A percentile compares a stretch with the other conserved stretches of the same genome.
Conservation (phyloP, 495 filamentous ascomycete species). For the Neurospora pannonica region DNA sequence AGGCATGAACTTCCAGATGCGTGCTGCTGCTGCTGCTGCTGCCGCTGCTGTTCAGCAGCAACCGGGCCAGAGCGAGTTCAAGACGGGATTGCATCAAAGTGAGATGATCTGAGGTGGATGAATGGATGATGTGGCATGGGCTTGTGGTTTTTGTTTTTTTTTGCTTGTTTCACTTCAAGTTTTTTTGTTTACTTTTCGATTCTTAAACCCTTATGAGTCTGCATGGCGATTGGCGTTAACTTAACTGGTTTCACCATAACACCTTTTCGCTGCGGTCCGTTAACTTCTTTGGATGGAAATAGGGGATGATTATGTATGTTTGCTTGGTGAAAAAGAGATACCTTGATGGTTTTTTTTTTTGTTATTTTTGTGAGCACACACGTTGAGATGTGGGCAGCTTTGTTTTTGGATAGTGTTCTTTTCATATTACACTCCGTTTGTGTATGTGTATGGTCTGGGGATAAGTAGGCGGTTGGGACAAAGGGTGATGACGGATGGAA, state of each 20-base stretch:
- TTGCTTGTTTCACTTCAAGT: slow-evolving; percentile 4
- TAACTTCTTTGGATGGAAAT: slow-evolving; percentile 15
- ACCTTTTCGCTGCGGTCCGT: slow-evolving; percentile 14
- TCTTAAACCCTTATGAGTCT: slow-evolving; percentile 1
- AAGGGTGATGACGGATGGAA: neutral
- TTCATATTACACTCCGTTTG: neutral
- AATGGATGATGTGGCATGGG: neutral
- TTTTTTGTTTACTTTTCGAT: slow-evolving; percentile 11
- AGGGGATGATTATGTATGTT: neutral
- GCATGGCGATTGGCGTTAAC: slow-evolving; percentile 16
- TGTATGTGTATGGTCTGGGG: neutral
- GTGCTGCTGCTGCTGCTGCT: slow-evolving; percentile 14
- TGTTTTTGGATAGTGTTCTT: neutral
- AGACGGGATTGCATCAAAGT: slow-evolving; percentile 35
- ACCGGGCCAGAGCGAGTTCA: slow-evolving; percentile 25
- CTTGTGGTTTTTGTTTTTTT: neutral
- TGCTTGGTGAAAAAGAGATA: neutral
- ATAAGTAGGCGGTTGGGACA: neutral
- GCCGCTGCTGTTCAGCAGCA: slow-evolving; percentile 13
- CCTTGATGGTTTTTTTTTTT: neutral
- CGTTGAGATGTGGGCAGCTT: neutral
- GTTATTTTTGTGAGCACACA: neutral
- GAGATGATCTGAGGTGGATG: slow-evolving; percentile 34
- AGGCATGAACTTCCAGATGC: slow-evolving; percentile 5
- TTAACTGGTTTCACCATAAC: slow-evolving; percentile 13